phyloP scores from a whole-genome alignment of 371 early-diverging fungal species.

The Umbelopsis sp. region DNA sequence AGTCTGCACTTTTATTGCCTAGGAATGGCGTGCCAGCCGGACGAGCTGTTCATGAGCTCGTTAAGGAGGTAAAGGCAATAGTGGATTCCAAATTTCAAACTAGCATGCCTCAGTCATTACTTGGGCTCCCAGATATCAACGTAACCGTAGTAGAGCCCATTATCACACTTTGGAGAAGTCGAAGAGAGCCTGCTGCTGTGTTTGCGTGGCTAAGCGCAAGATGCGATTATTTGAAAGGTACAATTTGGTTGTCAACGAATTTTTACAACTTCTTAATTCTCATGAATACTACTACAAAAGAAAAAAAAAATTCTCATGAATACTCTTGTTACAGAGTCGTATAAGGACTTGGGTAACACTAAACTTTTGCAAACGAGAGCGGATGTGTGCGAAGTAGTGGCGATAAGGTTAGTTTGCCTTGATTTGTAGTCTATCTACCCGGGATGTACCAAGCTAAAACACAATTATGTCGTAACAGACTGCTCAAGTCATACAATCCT shows the following conservation, averaged over 20 bases:
- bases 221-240: constrained; percentile 36
- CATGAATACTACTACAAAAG: too few species aligned
- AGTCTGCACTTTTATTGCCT: not conserved
- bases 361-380: constrained; percentile 26
- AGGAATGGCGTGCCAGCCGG: not conserved
- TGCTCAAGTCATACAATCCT: constrained; percentile 35
- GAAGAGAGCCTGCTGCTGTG: constrained; percentile 35
- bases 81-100: constrained; percentile 10
- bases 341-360: constrained; percentile 2
- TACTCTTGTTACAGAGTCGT: constrained; percentile 4
- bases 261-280: too few species aligned
- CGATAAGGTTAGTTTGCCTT: constrained; percentile 31
- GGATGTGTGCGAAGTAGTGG: constrained; percentile 41
- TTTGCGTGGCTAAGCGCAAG: constrained; percentile 35
- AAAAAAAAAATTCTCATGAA: too few species aligned
- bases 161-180: constrained; percentile 33
- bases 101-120: not conserved
- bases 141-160: constrained; percentile 34
- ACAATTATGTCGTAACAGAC: constrained; percentile 16
- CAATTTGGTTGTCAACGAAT: not conserved
- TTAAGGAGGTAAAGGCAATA: not conserved
- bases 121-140: constrained; percentile 37
- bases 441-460: not conserved
- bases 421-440: not conserved
- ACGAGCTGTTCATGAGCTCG: not conserved